These are phyloP conservation scores for Hemerocallis citrina DNA, from an alignment of 106 monocot genomes.

Conservation along the genomic window DNA sequence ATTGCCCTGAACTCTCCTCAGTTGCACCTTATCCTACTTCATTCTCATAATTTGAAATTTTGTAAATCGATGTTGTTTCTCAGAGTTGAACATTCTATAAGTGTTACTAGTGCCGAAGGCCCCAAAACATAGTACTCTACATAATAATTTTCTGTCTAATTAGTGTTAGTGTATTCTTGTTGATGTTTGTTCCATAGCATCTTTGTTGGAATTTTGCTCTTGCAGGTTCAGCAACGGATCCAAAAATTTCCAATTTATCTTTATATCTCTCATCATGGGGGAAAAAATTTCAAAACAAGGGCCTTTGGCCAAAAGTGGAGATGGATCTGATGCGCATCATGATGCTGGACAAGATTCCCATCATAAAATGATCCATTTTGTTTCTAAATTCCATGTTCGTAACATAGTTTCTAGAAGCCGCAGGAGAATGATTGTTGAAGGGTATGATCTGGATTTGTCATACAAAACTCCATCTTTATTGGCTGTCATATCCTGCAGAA, in stretches of 20 bases:
- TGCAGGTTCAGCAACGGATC: not conserved
- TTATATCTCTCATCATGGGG: not conserved
- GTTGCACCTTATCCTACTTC: no score
- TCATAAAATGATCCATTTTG: conserved; percentile 10
- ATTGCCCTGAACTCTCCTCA: no score
- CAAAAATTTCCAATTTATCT: not conserved
- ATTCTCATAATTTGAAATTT: no score
- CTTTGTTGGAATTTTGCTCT: no score
- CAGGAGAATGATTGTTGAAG: conserved; percentile 39
- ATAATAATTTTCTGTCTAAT: no score
- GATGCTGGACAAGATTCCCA: no score
- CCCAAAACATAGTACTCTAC: no score
- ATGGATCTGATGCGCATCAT: conserved; percentile 16
- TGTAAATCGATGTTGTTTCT: no score
- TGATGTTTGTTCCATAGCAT: no score
- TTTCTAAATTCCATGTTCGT: conserved; percentile 28
- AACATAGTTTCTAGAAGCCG: conserved; percentile 40
- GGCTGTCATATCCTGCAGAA: conserved; percentile 57
- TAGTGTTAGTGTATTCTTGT: no score
- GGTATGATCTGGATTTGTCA: conserved; percentile 57
- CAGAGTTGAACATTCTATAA: no score
- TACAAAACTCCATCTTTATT: conserved; percentile 42
- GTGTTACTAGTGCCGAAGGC: no score
- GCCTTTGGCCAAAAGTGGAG: conserved; percentile 4
- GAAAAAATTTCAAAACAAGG: conserved; percentile 3